Evolutionary conservation across 2,329 filamentous ascomycete species (phyloP).

Genomic region (Dryadomyces quercivorus): DNA sequence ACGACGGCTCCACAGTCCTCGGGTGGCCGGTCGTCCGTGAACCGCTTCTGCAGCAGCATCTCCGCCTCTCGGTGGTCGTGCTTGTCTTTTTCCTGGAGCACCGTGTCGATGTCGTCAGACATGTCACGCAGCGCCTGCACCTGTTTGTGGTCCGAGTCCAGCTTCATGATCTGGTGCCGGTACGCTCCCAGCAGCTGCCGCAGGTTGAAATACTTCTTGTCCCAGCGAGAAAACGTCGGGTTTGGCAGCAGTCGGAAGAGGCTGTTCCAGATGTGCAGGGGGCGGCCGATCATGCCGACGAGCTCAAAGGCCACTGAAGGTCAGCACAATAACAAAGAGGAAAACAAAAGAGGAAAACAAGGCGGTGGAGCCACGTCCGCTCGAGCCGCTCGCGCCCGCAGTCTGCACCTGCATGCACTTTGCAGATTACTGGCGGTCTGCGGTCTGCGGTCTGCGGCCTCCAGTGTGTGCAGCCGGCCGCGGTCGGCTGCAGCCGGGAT

Average conservation of each 20-base stretch:
- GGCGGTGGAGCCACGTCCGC: too few relatives aligned
- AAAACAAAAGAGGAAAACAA: too few relatives aligned
- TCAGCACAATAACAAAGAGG: not conserved
- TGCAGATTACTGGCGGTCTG: too few relatives aligned
- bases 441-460: too few relatives aligned
- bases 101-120: not conserved
- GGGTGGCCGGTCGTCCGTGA: too few relatives aligned
- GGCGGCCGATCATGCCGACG: constrained; percentile 42
- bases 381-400: too few relatives aligned
- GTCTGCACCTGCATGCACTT: too few relatives aligned
- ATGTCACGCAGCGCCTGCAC: not conserved
- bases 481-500: too few relatives aligned
- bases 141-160: not conserved
- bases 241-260: constrained; percentile 44
- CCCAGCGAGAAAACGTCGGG: constrained; percentile 42
- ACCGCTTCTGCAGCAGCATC: too few relatives aligned
- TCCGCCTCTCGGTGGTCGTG: not conserved
- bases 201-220: constrained; percentile 34
- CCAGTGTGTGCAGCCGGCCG: too few relatives aligned
- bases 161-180: constrained; percentile 5
- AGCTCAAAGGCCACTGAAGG: constrained; percentile 42
- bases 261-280: constrained; percentile 35
- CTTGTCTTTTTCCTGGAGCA: not conserved
- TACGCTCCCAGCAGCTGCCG: constrained; percentile 29
- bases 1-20: not conserved